phyloP scores from a whole-genome alignment of 2,329 filamentous ascomycete species.

The Cercospora beticola region DNA sequence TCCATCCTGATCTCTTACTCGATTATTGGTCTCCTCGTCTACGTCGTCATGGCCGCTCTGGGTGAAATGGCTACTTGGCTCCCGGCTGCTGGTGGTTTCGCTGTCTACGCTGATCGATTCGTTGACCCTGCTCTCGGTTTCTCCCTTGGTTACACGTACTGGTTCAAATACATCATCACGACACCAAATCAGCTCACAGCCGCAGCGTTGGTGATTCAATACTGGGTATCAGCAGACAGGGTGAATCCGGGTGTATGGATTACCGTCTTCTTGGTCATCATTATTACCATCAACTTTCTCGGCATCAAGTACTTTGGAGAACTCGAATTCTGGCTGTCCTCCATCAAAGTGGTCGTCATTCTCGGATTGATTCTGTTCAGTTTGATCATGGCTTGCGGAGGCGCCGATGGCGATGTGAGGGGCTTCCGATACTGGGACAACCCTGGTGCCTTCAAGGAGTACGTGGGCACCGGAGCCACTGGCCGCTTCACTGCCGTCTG shows the following conservation, averaged over 20 bases:
- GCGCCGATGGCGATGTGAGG: slow-evolving; percentile 34
- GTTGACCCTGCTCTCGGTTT: slow-evolving; percentile 80
- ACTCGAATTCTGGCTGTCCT: slow-evolving; percentile 52
- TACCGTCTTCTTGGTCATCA: slow-evolving; percentile 53
- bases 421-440: slow-evolving; percentile 48
- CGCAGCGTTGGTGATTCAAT: slow-evolving; percentile 73
- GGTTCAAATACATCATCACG: slow-evolving; percentile 73
- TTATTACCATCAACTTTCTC: slow-evolving; percentile 49
- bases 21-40: slow-evolving; percentile 70
- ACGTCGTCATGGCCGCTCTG: slow-evolving; percentile 75
- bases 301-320: slow-evolving; percentile 62
- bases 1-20: slow-evolving; percentile 71
- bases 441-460: slow-evolving; percentile 47
- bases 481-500: slow-evolving; percentile 49
- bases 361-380: slow-evolving; percentile 48
- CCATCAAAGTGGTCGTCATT: slow-evolving; percentile 49
- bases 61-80: slow-evolving; percentile 86
- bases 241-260: slow-evolving; percentile 61
- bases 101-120: slow-evolving; percentile 76
- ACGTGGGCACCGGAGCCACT: slow-evolving; percentile 37
- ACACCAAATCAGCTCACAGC: slow-evolving; percentile 84
- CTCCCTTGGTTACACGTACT: slow-evolving; percentile 62
- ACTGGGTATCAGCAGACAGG: slow-evolving; percentile 60
- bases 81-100: slow-evolving; percentile 75
- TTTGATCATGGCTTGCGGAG: slow-evolving; percentile 35